These are phyloP conservation scores for Boletus insuetus DNA, from an alignment of 768 basidiomycete genomes.

Conservation along the genomic window DNA sequence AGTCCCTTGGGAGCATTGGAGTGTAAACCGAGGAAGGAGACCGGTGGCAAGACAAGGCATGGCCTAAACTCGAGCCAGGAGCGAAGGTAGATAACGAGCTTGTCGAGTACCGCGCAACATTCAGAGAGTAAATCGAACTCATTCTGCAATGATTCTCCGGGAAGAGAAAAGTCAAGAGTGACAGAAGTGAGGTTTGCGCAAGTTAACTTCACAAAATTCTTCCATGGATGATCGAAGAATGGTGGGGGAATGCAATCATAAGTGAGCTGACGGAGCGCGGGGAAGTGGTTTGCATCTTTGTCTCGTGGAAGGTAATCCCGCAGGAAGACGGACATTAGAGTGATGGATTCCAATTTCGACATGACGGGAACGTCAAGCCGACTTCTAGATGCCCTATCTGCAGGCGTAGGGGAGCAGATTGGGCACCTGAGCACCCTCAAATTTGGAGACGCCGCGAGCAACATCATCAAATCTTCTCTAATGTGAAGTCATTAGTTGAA, in stretches of 20 bases:
- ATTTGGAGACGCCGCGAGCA: slow-evolving; percentile 26
- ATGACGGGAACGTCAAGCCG: slow-evolving; percentile 27
- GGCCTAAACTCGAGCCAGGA: slow-evolving; percentile 23
- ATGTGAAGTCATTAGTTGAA: neutral
- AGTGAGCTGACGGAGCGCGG: slow-evolving; percentile 29
- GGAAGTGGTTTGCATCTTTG: slow-evolving; percentile 26
- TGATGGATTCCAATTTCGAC: slow-evolving; percentile 25
- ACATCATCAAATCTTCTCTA: slow-evolving; percentile 29
- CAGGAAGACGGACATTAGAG: slow-evolving; percentile 27
- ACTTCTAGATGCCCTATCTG: slow-evolving; percentile 15
- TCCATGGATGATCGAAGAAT: slow-evolving; percentile 29
- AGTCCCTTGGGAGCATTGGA: slow-evolving; percentile 15
- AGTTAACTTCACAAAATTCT: slow-evolving; percentile 23
- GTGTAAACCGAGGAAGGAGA: slow-evolving; percentile 26
- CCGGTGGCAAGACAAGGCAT: slow-evolving; percentile 22
- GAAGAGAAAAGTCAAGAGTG: slow-evolving; percentile 26
- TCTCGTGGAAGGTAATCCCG: slow-evolving; percentile 31
- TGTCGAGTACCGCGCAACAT: slow-evolving; percentile 22
- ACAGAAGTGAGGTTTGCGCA: slow-evolving; percentile 28
- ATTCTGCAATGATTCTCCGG: slow-evolving; percentile 22
- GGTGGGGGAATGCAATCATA: slow-evolving; percentile 33
- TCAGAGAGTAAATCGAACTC: slow-evolving; percentile 27
- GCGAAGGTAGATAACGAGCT: slow-evolving; percentile 24
- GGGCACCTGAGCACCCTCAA: slow-evolving; percentile 28
- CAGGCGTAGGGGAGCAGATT: slow-evolving; percentile 25